phyloP scores from a whole-genome alignment of 371 early-diverging fungal species.

The Mortierella sp. region DNA sequence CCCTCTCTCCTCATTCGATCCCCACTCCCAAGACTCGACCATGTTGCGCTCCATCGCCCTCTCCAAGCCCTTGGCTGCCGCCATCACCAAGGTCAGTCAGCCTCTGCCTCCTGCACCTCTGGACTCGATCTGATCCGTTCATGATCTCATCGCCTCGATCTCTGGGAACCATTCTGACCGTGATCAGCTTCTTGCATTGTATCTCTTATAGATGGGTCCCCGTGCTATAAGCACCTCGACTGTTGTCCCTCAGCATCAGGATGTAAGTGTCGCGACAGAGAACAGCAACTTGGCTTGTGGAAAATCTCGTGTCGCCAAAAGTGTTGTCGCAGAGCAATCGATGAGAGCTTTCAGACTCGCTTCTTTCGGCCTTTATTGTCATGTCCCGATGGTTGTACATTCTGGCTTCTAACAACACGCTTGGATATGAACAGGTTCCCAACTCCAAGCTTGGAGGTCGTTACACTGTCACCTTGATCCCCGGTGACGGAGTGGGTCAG shows the following conservation, averaged over 20 bases:
- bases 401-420: not conserved
- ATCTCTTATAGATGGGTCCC: constrained; percentile 44
- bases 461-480: constrained; percentile 95
- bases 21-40: constrained; percentile 9
- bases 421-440: constrained; percentile 21
- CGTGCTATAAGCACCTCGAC: constrained; percentile 54
- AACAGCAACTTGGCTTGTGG: not conserved
- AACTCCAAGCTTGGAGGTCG: constrained; percentile 84
- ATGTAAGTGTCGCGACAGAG: constrained; percentile 33
- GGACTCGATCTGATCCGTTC: not conserved
- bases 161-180: not conserved
- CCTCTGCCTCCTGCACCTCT: not conserved
- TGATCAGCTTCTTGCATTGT: not conserved
- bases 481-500: constrained; percentile 97
- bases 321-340: not conserved
- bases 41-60: constrained; percentile 43
- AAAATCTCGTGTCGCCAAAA: not conserved
- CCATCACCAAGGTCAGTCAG: constrained; percentile 29
- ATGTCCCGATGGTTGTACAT: not conserved
- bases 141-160: not conserved
- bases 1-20: constrained; percentile 9
- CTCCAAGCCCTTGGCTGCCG: constrained; percentile 41
- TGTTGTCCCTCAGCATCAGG: constrained; percentile 40
- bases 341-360: not conserved
- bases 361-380: not conserved